Conservation (phyloP, 208 protist species). For the Leishmania tarentolae region DNA sequence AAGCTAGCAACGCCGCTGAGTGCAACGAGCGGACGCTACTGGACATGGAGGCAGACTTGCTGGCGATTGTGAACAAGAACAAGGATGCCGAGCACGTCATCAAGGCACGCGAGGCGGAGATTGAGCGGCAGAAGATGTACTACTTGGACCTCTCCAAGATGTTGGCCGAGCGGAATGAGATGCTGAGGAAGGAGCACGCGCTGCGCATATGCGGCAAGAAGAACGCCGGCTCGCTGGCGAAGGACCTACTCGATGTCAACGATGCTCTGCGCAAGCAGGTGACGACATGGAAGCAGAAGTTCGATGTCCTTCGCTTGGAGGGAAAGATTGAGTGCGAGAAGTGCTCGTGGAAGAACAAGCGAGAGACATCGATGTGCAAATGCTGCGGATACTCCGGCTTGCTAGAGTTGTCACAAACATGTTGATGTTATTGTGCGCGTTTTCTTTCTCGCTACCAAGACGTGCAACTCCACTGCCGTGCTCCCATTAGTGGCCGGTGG, state of each 20-base stretch:
- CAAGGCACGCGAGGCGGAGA: slow-evolving; percentile 44
- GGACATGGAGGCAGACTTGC: slow-evolving; percentile 55
- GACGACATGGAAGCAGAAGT: slow-evolving; percentile 52
- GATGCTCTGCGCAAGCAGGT: slow-evolving; percentile 59
- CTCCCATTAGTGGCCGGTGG: neutral
- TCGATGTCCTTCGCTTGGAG: slow-evolving; percentile 51
- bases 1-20: slow-evolving; percentile 34
- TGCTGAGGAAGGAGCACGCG: slow-evolving; percentile 61
- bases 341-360: slow-evolving; percentile 64
- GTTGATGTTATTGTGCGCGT: neutral
- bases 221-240: slow-evolving; percentile 61
- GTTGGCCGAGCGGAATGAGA: slow-evolving; percentile 61
- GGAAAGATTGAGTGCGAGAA: slow-evolving; percentile 78
- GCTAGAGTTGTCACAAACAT: slow-evolving; percentile 18
- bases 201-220: slow-evolving; percentile 62
- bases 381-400: slow-evolving; percentile 64
- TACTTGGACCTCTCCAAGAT: slow-evolving; percentile 69
- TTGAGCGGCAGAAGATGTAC: slow-evolving; percentile 53
- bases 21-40: slow-evolving; percentile 55
- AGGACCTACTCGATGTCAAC: slow-evolving; percentile 67
- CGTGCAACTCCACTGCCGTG: neutral
- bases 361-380: slow-evolving; percentile 46
- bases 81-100: slow-evolving; percentile 54
- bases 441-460: neutral
- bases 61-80: slow-evolving; percentile 49